Evolutionary conservation across 1,284 basidiomycete species (phyloP).

Genomic region (Trametes polyzona): DNA sequence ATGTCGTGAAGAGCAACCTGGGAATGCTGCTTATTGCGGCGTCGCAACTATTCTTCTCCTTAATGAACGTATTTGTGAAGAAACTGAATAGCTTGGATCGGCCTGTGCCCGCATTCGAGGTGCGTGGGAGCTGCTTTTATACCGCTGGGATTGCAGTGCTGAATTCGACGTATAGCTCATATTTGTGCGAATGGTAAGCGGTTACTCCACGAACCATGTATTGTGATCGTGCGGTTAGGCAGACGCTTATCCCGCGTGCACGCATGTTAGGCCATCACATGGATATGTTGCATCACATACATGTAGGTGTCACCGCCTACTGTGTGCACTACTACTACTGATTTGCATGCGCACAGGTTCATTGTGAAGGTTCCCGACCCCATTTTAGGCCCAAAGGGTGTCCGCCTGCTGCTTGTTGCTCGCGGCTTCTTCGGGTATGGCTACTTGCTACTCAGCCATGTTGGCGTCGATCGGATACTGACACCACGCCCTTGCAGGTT

Average conservation of each 20-base stretch:
- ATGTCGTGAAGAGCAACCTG: conserved; percentile 45
- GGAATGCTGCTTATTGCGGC: conserved; percentile 66
- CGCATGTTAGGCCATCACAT: conserved; percentile 44
- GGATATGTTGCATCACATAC: conserved; percentile 46
- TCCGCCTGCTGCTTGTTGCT: conserved; percentile 58
- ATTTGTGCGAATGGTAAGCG: conserved; percentile 52
- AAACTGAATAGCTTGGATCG: conserved; percentile 60
- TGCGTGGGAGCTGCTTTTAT: conserved; percentile 29
- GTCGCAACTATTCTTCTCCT: conserved; percentile 64
- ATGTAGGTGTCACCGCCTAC: conserved; percentile 34
- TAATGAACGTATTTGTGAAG: conserved; percentile 67
- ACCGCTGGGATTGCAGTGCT: neutral
- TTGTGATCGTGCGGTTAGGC: neutral
- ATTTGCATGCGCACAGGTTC: conserved; percentile 39
- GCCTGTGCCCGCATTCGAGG: conserved; percentile 62
- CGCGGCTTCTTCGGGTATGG: conserved; percentile 67
- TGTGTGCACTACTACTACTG: neutral
- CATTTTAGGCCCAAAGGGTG: conserved; percentile 67
- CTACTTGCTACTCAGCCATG: conserved; percentile 7
- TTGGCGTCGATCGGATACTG: no score
- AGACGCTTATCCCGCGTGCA: neutral
- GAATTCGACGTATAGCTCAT: conserved; percentile 39
- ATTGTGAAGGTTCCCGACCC: conserved; percentile 61
- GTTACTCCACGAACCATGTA: neutral
- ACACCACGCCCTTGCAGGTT: conserved; percentile 44